Evolutionary conservation across 1,139 yeast species (phyloP).

Genomic region (Geotrichum candidum): DNA sequence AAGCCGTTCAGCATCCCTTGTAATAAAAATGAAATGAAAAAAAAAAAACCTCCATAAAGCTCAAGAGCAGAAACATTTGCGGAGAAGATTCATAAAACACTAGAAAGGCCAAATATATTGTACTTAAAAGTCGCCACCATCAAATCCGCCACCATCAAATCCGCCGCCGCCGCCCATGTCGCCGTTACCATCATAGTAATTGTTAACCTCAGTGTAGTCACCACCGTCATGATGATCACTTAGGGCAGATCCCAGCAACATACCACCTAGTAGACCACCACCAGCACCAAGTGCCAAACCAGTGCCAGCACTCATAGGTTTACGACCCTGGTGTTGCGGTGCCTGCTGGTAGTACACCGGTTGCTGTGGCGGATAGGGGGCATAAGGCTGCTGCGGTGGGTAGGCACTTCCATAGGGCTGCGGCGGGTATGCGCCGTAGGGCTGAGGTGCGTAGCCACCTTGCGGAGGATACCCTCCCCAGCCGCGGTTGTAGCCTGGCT

Average conservation of each 20-base stretch:
- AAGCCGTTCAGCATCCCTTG: too few species aligned
- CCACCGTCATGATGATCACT: conserved; percentile 18
- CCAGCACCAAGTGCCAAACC: conserved; percentile 69
- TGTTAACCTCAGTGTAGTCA: conserved; percentile 25
- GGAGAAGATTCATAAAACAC: neutral
- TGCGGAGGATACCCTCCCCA: neutral
- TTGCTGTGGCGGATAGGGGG: conserved; percentile 21
- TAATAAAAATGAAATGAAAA: neutral
- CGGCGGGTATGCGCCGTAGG: conserved; percentile 1
- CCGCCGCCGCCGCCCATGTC: conserved; percentile 14
- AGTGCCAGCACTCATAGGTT: conserved; percentile 37
- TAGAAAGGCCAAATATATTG: neutral
- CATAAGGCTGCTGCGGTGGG: conserved; percentile 4
- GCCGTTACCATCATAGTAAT: conserved; percentile 24
- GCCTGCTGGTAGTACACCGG: conserved; percentile 30
- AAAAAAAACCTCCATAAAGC: neutral
- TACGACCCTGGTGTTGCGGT: conserved; percentile 22
- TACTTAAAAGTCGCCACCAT: conserved; percentile 4
- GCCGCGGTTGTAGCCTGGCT: neutral
- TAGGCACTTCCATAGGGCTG: conserved; percentile 3
- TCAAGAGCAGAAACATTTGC: neutral
- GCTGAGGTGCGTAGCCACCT: neutral
- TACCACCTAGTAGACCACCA: conserved; percentile 75
- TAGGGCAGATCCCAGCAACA: conserved; percentile 47
- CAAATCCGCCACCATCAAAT: conserved; percentile 1